Evolutionary conservation across 139 green algal species (phyloP).

Genomic region (Deuterostichococcus epilithicus): DNA sequence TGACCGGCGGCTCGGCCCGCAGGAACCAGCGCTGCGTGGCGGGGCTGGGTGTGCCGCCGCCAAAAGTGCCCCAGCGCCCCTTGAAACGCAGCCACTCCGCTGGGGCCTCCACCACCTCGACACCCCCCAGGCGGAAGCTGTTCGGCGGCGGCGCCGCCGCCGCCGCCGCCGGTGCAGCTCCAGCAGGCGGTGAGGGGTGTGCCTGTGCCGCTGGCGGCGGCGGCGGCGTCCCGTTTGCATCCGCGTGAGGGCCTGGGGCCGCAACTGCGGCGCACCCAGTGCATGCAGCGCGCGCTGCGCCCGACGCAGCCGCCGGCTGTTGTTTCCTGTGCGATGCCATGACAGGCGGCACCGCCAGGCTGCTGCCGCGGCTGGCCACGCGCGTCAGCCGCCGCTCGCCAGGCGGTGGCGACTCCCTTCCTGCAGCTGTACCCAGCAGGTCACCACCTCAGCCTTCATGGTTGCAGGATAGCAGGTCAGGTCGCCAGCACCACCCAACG

Average conservation of each 20-base stretch:
- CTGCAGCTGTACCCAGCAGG: too few relatives aligned
- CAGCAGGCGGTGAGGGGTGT: slow-evolving; percentile 3
- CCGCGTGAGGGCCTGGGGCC: too few relatives aligned
- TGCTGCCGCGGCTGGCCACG: neutral
- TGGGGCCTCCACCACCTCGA: slow-evolving; percentile 5
- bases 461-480: too few relatives aligned
- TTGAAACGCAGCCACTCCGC: slow-evolving; percentile 13
- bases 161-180: neutral
- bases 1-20: neutral
- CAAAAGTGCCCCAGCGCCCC: neutral
- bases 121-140: neutral
- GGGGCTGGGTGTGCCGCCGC: neutral
- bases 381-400: neutral
- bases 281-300: neutral
- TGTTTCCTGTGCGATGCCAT: too few relatives aligned
- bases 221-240: neutral
- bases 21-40: neutral
- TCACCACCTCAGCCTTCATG: too few relatives aligned
- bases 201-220: neutral
- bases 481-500: too few relatives aligned
- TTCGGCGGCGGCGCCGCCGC: neutral
- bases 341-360: neutral
- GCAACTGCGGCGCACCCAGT: too few relatives aligned
- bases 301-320: too few relatives aligned
- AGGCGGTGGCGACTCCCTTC: too few relatives aligned